A percentile compares a stretch with the other conserved stretches of the same genome.
phyloP scores from a whole-genome alignment of 805 yeast species.

The Metschnikowia picachoensis region DNA sequence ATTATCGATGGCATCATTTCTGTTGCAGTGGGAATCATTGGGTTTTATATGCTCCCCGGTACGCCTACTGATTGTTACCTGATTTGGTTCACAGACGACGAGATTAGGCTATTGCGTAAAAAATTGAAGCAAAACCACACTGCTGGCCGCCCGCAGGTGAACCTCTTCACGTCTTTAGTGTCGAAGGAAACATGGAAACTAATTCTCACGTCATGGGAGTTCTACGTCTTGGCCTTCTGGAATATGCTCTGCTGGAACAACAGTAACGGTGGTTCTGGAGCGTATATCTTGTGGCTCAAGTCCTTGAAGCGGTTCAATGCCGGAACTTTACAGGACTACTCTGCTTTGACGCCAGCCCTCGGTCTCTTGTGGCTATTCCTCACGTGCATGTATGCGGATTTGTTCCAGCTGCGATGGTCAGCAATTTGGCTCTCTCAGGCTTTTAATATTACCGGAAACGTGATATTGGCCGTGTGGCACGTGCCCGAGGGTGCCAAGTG shows the following conservation, averaged over 20 bases:
- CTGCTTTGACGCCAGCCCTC: slow-evolving; percentile 46
- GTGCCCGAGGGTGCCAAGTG: slow-evolving; percentile 56
- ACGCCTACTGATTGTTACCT: slow-evolving; percentile 19
- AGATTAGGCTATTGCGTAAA: slow-evolving; percentile 36
- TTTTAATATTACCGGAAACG: slow-evolving; percentile 52
- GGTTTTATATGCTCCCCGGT: slow-evolving; percentile 20
- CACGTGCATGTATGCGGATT: slow-evolving; percentile 36
- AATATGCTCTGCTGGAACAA: slow-evolving; percentile 62
- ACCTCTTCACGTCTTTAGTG: slow-evolving; percentile 15
- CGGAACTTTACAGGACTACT: slow-evolving; percentile 34
- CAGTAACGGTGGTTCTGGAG: slow-evolving; percentile 52
- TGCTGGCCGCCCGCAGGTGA: slow-evolving; percentile 17
- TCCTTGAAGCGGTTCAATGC: slow-evolving; percentile 23
- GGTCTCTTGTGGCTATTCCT: slow-evolving; percentile 39
- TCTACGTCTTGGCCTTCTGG: slow-evolving; percentile 53
- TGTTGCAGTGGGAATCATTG: slow-evolving; percentile 15
- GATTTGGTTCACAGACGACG: slow-evolving; percentile 18
- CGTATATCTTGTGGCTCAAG: slow-evolving; percentile 57
- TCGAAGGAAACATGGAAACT: slow-evolving; percentile 45
- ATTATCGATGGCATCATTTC: slow-evolving; percentile 18
- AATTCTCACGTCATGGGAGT: slow-evolving; percentile 54
- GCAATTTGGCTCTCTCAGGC: slow-evolving; percentile 51
- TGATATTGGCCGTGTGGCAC: slow-evolving; percentile 55
- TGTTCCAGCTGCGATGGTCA: slow-evolving; percentile 42
- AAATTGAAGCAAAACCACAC: slow-evolving; percentile 16